phyloP scores from a whole-genome alignment of 139 green algal species.

The Chlorella sp. region DNA sequence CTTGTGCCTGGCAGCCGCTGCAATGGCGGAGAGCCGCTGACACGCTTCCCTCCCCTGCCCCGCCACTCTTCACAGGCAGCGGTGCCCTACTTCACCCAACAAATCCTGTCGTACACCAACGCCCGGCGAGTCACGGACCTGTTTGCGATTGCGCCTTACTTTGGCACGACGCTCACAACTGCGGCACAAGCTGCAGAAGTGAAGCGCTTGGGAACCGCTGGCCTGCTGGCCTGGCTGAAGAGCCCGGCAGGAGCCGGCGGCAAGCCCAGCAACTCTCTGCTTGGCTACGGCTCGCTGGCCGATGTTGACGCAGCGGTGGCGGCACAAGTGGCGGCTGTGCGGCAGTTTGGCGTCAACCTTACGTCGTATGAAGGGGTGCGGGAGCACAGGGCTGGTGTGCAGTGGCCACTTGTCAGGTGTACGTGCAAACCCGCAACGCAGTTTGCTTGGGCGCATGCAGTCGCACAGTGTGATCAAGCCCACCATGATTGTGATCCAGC shows the following conservation, averaged over 20 bases:
- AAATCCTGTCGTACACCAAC: neutral
- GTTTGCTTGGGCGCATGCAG: no score
- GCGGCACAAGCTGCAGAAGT: neutral
- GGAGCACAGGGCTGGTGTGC: no score
- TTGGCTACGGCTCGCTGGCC: neutral
- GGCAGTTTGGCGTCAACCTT: neutral
- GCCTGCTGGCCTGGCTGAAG: neutral
- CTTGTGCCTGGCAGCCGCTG: no score
- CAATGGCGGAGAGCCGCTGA: no score
- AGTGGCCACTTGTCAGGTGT: no score
- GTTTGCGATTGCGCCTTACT: neutral
- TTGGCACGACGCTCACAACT: neutral
- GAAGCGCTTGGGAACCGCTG: neutral
- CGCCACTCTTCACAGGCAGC: neutral
- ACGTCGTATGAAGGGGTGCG: neutral
- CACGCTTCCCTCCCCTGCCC: no score
- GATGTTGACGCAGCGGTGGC: neutral
- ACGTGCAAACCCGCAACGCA: no score
- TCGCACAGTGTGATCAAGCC: no score
- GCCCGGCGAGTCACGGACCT: neutral
- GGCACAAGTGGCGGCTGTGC: neutral
- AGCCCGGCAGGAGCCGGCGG: neutral
- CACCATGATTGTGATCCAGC: no score
- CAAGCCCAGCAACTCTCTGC: neutral
- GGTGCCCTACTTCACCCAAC: neutral